A percentile compares a stretch with the other conserved stretches of the same genome.
phyloP scores from a whole-genome alignment of 768 basidiomycete species.

The Phanerochaete carnosa region DNA sequence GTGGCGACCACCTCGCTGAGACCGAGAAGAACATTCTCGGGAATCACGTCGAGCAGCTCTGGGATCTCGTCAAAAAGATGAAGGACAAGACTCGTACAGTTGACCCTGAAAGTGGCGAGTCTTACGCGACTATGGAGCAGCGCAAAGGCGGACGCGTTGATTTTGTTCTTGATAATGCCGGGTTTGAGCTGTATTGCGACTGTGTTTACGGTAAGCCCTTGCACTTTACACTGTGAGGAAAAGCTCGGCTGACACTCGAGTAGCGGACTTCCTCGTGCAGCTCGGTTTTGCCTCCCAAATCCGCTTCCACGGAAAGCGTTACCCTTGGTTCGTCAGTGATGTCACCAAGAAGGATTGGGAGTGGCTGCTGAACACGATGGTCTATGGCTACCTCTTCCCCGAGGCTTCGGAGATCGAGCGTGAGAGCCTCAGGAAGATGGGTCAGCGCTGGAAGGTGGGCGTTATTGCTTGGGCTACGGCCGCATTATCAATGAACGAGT shows the following conservation, averaged over 20 bases:
- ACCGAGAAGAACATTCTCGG: constrained; percentile 97
- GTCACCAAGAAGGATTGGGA: constrained; percentile 93
- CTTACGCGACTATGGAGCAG: constrained; percentile 7
- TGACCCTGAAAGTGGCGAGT: background rate
- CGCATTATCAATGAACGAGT: background rate
- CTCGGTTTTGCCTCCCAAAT: constrained; percentile 81
- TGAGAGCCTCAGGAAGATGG: constrained; percentile 77
- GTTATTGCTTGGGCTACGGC: no score
- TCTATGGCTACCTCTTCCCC: constrained; percentile 91
- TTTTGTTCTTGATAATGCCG: constrained; percentile 86
- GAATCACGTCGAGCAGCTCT: constrained; percentile 69
- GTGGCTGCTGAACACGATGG: constrained; percentile 85
- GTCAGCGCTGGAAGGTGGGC: constrained; percentile 83
- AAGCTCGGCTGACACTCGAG: background rate
- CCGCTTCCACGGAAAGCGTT: constrained; percentile 94
- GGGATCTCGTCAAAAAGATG: constrained; percentile 71
- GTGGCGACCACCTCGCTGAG: constrained; percentile 91
- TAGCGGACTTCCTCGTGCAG: constrained; percentile 92
- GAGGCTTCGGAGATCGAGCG: constrained; percentile 76
- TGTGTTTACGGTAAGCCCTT: constrained; percentile 69
- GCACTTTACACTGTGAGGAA: background rate
- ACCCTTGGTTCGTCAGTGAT: constrained; percentile 94
- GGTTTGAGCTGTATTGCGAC: constrained; percentile 85
- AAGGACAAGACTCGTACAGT: constrained; percentile 57
- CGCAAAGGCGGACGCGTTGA: constrained; percentile 40